Evolutionary conservation across 768 basidiomycete genomes (phyloP).

Genomic region (Galerina marginata): DNA sequence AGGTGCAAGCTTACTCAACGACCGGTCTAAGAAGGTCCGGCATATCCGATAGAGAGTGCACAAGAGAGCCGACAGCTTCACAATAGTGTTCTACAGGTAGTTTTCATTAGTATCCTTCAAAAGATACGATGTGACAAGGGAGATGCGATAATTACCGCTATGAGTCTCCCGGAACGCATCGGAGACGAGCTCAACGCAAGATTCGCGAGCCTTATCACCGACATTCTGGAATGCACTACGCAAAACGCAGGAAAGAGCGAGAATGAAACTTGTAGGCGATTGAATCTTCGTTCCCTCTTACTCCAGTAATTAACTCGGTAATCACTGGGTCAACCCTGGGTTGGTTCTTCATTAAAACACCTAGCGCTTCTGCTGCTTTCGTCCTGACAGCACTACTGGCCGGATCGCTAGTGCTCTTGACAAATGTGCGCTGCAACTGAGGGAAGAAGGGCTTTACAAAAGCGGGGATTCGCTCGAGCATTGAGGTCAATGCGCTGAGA

Average conservation of each 20-base stretch:
- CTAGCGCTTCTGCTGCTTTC: slow-evolving; percentile 84
- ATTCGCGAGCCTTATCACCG: slow-evolving; percentile 75
- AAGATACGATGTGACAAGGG: background rate
- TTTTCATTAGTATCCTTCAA: slow-evolving; percentile 11
- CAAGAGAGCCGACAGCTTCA: slow-evolving; percentile 65
- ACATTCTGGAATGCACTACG: slow-evolving; percentile 73
- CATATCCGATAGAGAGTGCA: slow-evolving; percentile 66
- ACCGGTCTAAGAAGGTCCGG: slow-evolving; percentile 68
- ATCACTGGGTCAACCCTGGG: slow-evolving; percentile 93
- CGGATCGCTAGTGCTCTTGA: slow-evolving; percentile 88
- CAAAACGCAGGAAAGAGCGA: slow-evolving; percentile 79
- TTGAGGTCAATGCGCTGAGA: slow-evolving; percentile 80
- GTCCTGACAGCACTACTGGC: slow-evolving; percentile 79
- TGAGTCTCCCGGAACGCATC: slow-evolving; percentile 81
- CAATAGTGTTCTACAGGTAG: slow-evolving; percentile 65
- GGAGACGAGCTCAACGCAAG: slow-evolving; percentile 73
- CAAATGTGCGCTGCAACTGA: slow-evolving; percentile 94
- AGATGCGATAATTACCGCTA: slow-evolving; percentile 53
- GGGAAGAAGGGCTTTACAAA: slow-evolving; percentile 99
- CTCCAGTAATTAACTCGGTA: slow-evolving; percentile 78
- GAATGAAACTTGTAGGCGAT: slow-evolving; percentile 79
- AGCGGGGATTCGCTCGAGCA: slow-evolving; percentile 84
- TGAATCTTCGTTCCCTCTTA: slow-evolving; percentile 63
- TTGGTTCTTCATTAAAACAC: slow-evolving; percentile 88
- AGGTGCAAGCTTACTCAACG: slow-evolving; percentile 57